Percentiles rank a stretch among this genome's conserved stretches.
phyloP scores from a whole-genome alignment of 176 grass and related monocot species.

The Zoysia pacifica region DNA sequence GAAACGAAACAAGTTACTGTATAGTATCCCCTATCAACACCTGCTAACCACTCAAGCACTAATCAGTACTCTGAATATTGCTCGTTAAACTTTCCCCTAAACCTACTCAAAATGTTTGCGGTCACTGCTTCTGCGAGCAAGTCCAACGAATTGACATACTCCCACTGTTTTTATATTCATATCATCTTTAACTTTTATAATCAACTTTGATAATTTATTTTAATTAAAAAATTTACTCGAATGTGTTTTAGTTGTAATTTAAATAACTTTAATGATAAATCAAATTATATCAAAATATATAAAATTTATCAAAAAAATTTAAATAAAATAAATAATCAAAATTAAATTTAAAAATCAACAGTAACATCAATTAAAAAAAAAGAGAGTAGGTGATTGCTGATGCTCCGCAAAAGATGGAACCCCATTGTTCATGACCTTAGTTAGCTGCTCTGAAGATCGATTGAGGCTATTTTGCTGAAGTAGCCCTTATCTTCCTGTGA shows the following conservation, averaged over 20 bases:
- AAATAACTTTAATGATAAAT: no score
- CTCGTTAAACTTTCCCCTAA: conserved; percentile 9
- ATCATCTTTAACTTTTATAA: no score
- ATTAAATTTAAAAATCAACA: no score
- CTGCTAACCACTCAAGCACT: conserved; percentile 1
- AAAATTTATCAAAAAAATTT: no score
- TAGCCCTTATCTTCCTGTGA: conserved; percentile 91
- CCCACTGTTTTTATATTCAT: no score
- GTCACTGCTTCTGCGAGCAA: conserved; percentile 36
- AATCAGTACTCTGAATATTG: conserved; percentile 4
- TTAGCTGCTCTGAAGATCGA: conserved; percentile 60
- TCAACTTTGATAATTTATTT: no score
- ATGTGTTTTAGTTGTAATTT: no score
- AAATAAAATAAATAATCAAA: no score
- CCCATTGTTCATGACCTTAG: conserved; percentile 65
- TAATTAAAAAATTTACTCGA: no score
- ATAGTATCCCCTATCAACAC: conserved; percentile 14
- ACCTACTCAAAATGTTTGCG: conserved; percentile 31
- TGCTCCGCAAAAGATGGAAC: conserved; percentile 63
- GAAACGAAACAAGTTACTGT: not conserved
- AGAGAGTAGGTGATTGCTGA: conserved; percentile 49
- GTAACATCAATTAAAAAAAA: no score
- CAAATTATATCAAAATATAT: no score
- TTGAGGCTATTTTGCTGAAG: conserved; percentile 78
- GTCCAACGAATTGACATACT: conserved; percentile 53